phyloP scores from a whole-genome alignment of 176 grass and related monocot genomes.

The Cenchrus americanus region DNA sequence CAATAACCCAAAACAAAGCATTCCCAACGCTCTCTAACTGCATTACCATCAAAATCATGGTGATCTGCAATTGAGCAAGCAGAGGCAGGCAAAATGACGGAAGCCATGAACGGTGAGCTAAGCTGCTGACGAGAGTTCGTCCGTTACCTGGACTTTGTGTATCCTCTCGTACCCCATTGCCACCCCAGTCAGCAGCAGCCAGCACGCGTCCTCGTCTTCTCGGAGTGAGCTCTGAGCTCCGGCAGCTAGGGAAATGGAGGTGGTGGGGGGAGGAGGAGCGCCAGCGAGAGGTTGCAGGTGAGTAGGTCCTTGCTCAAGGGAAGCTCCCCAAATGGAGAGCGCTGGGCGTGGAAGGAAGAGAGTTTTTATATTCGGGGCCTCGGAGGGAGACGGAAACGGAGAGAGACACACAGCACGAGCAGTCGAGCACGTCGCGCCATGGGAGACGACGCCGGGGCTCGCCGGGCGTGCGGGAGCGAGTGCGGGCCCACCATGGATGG shows the following conservation, averaged over 20 bases:
- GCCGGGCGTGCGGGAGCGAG: conserved; percentile 11
- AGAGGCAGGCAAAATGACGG: neutral
- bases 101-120: neutral
- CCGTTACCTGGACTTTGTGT: conserved; percentile 76
- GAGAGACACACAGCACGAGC: neutral
- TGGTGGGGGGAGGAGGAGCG: neutral
- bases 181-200: too few species aligned
- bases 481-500: neutral
- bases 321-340: neutral
- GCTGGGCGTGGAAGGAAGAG: neutral
- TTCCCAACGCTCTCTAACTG: too few species aligned
- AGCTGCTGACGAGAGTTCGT: too few species aligned
- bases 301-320: neutral
- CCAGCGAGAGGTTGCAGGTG: neutral
- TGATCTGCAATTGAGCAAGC: neutral
- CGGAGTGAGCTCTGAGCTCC: neutral
- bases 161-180: conserved; percentile 92
- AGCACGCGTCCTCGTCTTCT: neutral
- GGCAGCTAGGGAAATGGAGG: neutral
- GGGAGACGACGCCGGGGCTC: neutral
- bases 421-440: neutral
- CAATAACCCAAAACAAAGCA: too few species aligned
- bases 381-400: neutral
- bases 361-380: neutral
- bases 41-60: too few species aligned